A percentile compares a stretch with the other conserved stretches of the same genome.
These are phyloP conservation scores for Xylariales sp. DNA, from an alignment of 2,329 filamentous ascomycete genomes.

Conservation along the genomic window DNA sequence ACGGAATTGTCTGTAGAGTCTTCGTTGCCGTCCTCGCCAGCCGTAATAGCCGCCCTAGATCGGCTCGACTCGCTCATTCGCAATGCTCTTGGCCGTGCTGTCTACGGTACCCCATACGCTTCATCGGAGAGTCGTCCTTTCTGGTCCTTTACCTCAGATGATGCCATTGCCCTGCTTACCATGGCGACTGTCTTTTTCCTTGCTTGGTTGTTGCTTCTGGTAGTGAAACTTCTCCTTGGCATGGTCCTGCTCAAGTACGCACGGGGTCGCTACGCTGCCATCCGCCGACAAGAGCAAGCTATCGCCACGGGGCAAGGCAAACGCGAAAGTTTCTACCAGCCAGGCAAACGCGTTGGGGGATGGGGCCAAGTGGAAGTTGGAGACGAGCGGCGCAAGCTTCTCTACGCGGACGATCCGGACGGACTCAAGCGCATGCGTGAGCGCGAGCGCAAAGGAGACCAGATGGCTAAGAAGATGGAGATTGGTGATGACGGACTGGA, in stretches of 20 bases:
- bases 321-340: conserved; percentile 57
- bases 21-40: conserved; percentile 61
- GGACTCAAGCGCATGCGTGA: conserved; percentile 58
- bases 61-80: conserved; percentile 76
- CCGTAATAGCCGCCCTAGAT: conserved; percentile 71
- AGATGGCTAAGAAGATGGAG: conserved; percentile 46
- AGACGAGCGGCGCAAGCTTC: conserved; percentile 79
- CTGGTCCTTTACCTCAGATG: conserved; percentile 62
- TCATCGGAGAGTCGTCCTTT: conserved; percentile 34
- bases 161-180: conserved; percentile 70
- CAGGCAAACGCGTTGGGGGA: conserved; percentile 72
- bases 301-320: conserved; percentile 41
- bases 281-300: conserved; percentile 66
- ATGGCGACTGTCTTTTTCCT: conserved; percentile 84
- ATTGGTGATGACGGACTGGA: conserved; percentile 47
- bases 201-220: conserved; percentile 77
- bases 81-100: conserved; percentile 69
- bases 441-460: conserved; percentile 59
- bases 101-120: conserved; percentile 56
- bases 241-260: conserved; percentile 82
- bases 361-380: conserved; percentile 85
- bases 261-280: conserved; percentile 71
- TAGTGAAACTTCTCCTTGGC: conserved; percentile 79
- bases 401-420: conserved; percentile 81
- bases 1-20: conserved; percentile 63